Evolutionary conservation across 345 rosid species (phyloP), one percentile per base, ranked within the genome.

Genomic region (Pelargonium nanum): DNA sequence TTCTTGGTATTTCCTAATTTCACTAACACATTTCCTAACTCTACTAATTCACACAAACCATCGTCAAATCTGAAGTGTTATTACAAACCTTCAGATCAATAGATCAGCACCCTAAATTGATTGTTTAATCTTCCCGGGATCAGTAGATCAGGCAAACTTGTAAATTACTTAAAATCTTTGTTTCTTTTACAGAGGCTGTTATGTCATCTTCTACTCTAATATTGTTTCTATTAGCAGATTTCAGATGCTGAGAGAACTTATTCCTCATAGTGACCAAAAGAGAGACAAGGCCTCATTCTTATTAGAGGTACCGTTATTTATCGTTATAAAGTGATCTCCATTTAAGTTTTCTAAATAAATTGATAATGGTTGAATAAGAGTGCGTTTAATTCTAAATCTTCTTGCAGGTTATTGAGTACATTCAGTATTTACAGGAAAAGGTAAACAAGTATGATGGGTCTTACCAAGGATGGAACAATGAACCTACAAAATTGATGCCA

Each of bases 251-350:
- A 86, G 96, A 68, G 88, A 75, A 26, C 77, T 94, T 24, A 86
- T 94, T 65, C 99, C 99, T 40, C 89, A 83, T 60, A 74, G 87
- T 15, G 97, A 94, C 65, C 99, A 94, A 50, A 94, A 90, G 76
- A 83, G 93, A 61, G 99, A 94, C 62, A 92, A 87, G 79, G 98
- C 98, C 9, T 92, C 98, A 6, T 89, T 94, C 73, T 81, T 94
- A 17, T 74, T 88, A 60, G 99, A 94, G 99, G 99, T 90, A 59
- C 53, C 40, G 59, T 21, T 45, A 32, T 26, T 25, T n/a, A 56
- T 55, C n/a, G 9, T 8, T 22, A 9, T 19, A 1, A n/a, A 26
- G 16, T 32, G 7, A 56, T 12, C 58, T 22, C 5, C 44, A 25
- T 65, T 50, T 34, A 22, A 55, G 5, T 48, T 17, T n/a, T 24